Evolutionary conservation across 805 yeast species (phyloP), one percentile per base, ranked within the genome.

Genomic region (Phaffomyces antillensis): DNA sequence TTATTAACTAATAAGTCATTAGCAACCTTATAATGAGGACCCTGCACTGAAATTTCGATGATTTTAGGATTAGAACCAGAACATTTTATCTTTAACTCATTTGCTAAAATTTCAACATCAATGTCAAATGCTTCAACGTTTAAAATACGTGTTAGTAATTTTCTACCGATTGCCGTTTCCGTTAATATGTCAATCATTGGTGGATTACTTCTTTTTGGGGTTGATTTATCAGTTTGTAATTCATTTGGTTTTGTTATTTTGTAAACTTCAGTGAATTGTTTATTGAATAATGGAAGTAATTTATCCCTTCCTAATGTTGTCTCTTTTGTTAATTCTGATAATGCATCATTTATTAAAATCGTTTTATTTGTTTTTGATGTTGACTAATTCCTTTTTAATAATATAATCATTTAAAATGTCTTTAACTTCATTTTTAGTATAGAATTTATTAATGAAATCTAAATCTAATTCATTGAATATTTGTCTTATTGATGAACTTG

Each of bases 41-140:
- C 99, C 66, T 93, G 98, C 3, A 93, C 95, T 39, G 80, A 73
- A 5, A 93, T 88, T 55, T 86, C 95, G 36, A 71, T 62, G 0
- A 74, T 56, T 34, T 72, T 74, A 5, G 82, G 81, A 42, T 76
- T 73, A 35, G 97, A 86, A 0, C 96, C 96, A 12, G 96, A 90
- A 61, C 98, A 93, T 51, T 80, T 81, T 18, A 79, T 78, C 47
- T 83, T 79, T 50, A 91, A 64, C 37, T 79, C 83, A 28, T 77
- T 79, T 3, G 95, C 81, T 16, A 93, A 63, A 10, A 70, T 71
- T 26, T 76, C 79, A 0, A 87, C 75, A 45, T 79, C 81, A 32
- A 91, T 73, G 43, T 73, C 70, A 61, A 77, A 91, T 7, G 68
- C 66, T 48, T 86, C 95, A 49, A 86, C 72, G 47, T 86, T 83